Evolutionary conservation across 192 early-diverging fungal genomes (phyloP), one percentile per base, ranked within the genome.

Genomic region (Gamsiella multidivaricata): DNA sequence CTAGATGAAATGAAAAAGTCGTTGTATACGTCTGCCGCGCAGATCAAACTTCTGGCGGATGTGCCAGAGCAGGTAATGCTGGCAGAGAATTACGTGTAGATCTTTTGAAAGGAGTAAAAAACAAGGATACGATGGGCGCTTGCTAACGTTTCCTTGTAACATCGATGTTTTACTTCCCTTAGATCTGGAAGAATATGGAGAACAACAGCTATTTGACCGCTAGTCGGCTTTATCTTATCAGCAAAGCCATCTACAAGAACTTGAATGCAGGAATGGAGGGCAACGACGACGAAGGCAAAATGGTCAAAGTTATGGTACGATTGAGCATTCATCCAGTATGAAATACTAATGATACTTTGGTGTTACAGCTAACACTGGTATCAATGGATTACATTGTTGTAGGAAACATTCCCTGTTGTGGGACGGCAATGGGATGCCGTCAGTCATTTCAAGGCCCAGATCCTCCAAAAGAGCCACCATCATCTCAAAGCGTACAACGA

Each of bases 161-260:
- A n/a, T n/a, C n/a, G n/a, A n/a, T n/a, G n/a, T n/a, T n/a, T n/a
- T n/a, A n/a, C n/a, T n/a, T n/a, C n/a, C n/a, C n/a, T 42, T 59
- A 95, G 90, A 94, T 95, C 23, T 96, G 94, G 94, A 81, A 91
- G 39, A 86, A 92, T 7, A 72, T 94, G 47, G 94, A 96, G 69
- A 80, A 68, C 37, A 79, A 91, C 55, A 67, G 73, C n/a, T 92
- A 91, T 72, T 68, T 95, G 47, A 85, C 84, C 7, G 94, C 94
- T 9, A 82, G 88, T 61, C 83, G 88, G 47, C 69, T 94, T 34
- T 95, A 86, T 54, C 82, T 88, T 28, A 81, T 94, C 25, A 90
- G 94, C 20, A 88, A 88, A 42, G 65, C 82, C 10, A 91, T 95
- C 2, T 88, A 91, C 68, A 82, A 85, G 39, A 88, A 89, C 68